Percentiles rank a stretch among this genome's conserved stretches.
phyloP scores from a whole-genome alignment of 495 filamentous ascomycete species.

The Annulohypoxylon bovei region DNA sequence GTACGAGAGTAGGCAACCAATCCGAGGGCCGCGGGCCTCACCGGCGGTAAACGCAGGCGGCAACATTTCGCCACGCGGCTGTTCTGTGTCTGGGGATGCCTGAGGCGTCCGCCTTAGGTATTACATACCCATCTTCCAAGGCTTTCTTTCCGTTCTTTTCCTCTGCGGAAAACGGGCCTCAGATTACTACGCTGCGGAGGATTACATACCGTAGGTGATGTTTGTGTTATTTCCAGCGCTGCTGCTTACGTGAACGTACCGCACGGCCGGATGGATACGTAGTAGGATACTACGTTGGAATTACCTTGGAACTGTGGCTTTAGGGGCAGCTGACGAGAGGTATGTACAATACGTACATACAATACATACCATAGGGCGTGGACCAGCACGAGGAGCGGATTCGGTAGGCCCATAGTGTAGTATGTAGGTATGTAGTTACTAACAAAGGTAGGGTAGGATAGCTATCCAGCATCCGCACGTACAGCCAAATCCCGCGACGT shows the following conservation, averaged over 20 bases:
- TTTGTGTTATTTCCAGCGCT: background rate
- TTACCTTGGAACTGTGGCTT: background rate
- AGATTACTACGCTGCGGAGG: background rate
- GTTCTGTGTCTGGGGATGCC: background rate
- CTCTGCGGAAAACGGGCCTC: background rate
- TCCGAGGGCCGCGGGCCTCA: conserved; percentile 23
- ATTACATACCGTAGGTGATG: background rate
- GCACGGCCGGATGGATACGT: background rate
- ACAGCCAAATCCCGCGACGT: conserved; percentile 2
- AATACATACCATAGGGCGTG: conserved; percentile 18
- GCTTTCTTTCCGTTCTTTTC: background rate
- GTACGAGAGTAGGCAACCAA: conserved; percentile 22
- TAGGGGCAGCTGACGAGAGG: conserved; percentile 30
- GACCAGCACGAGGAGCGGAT: background rate
- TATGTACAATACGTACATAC: conserved; percentile 18
- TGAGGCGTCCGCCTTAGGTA: background rate
- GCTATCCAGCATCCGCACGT: background rate
- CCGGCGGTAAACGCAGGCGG: conserved; percentile 31
- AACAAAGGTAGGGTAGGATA: background rate
- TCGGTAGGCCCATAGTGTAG: background rate
- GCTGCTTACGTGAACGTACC: conserved; percentile 13
- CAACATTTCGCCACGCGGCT: conserved; percentile 1
- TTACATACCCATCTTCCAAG: background rate
- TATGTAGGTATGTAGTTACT: background rate
- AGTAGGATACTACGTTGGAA: background rate